Evolutionary conservation across 208 protist species (phyloP).

Genomic region (Acanthamoeba triangularis): DNA sequence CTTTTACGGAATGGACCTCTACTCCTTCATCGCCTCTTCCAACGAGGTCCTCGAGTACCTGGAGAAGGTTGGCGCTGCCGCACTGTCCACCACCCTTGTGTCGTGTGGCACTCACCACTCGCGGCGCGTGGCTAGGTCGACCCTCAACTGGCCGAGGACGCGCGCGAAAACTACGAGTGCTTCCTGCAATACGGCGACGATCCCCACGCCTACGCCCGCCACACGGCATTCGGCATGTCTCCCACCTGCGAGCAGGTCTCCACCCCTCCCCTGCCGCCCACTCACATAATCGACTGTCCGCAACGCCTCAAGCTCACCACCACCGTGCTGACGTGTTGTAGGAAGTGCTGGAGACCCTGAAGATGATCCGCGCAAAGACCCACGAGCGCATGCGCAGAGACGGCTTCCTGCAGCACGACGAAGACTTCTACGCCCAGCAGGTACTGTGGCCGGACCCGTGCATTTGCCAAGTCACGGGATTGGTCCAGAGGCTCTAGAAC

Average conservation of each 20-base stretch:
- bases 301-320: background rate
- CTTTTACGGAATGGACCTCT: constrained; percentile 82
- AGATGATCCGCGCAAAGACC: background rate
- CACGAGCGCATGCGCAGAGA: background rate
- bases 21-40: constrained; percentile 61
- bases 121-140: background rate
- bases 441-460: background rate
- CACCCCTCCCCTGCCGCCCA: too few species aligned
- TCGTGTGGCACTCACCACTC: background rate
- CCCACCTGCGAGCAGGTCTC: constrained; percentile 51
- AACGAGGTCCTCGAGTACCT: constrained; percentile 77
- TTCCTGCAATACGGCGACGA: constrained; percentile 60
- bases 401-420: background rate
- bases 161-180: constrained; percentile 52
- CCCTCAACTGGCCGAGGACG: background rate
- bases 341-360: constrained; percentile 20
- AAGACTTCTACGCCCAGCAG: constrained; percentile 58
- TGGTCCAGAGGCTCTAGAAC: background rate
- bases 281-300: background rate
- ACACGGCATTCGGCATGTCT: constrained; percentile 47
- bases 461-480: background rate
- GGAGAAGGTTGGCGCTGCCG: background rate
- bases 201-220: constrained; percentile 57
- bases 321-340: background rate
- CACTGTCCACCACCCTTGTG: too few species aligned